Conservation (phyloP, 148 eudicot species). For the Beta vulgaris region DNA sequence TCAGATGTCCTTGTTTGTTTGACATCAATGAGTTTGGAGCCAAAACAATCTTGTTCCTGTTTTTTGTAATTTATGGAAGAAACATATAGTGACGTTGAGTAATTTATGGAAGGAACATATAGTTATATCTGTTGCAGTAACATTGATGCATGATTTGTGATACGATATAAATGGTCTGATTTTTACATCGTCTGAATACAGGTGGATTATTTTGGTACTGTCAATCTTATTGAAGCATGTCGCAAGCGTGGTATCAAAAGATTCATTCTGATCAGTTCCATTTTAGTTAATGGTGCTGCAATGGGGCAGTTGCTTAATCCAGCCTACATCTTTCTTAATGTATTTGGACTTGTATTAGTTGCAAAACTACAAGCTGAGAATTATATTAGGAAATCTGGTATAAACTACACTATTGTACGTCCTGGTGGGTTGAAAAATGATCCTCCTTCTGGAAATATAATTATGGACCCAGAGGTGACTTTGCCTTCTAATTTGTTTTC, state of each 20-base stretch:
- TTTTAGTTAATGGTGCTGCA: constrained; percentile 93
- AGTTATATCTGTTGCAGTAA: no score
- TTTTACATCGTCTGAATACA: constrained; percentile 13
- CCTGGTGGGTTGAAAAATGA: constrained; percentile 93
- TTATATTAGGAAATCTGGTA: constrained; percentile 75
- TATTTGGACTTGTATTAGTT: constrained; percentile 69
- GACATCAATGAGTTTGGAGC: background rate
- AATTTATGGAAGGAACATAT: no score
- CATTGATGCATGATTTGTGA: background rate
- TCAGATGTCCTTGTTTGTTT: background rate
- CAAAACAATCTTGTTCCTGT: background rate
- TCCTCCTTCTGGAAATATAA: constrained; percentile 84
- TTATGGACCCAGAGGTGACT: constrained; percentile 86
- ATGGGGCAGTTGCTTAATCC: constrained; percentile 95
- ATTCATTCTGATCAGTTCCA: constrained; percentile 78
- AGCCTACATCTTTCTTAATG: constrained; percentile 82
- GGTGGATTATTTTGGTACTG: constrained; percentile 92
- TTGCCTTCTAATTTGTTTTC: background rate
- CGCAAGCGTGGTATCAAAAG: constrained; percentile 66
- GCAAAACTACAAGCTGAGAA: constrained; percentile 97
- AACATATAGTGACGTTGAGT: no score
- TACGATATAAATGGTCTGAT: background rate
- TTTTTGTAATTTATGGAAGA: background rate
- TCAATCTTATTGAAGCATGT: constrained; percentile 93
- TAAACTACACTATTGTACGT: constrained; percentile 82